Evolutionary conservation across 306 rosid species (phyloP).

Genomic region (Dryas drummondii): DNA sequence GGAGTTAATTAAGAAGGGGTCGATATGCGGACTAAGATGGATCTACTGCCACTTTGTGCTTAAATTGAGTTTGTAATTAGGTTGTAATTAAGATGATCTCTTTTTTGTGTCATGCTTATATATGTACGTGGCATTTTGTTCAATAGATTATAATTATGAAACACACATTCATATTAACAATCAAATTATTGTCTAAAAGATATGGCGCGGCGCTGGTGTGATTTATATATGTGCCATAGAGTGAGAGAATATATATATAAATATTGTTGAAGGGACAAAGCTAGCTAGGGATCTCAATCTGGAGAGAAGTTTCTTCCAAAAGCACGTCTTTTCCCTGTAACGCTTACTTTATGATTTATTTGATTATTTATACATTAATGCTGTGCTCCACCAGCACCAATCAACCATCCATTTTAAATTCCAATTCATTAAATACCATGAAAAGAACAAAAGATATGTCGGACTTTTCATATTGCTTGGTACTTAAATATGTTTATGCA

Average conservation of each 20-base stretch:
- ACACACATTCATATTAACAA: not conserved
- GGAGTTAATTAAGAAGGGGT: not conserved
- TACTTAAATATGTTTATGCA: not conserved
- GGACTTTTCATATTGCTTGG: not conserved
- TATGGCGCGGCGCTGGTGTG: not conserved
- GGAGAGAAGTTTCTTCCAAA: slow-evolving; percentile 16
- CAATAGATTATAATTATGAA: too few relatives aligned
- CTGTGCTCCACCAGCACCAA: not conserved
- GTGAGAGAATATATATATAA: slow-evolving; percentile 9
- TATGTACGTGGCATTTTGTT: not conserved
- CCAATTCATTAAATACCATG: not conserved
- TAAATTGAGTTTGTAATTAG: not conserved
- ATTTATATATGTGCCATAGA: not conserved
- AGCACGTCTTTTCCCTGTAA: not conserved
- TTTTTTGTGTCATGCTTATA: not conserved
- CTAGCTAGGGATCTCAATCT: not conserved
- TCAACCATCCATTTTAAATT: not conserved
- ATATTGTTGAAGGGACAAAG: too few relatives aligned
- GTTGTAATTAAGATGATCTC: not conserved
- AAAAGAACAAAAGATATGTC: not conserved
- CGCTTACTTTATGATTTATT: not conserved
- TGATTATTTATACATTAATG: not conserved
- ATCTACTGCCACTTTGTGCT: not conserved
- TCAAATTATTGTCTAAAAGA: not conserved
- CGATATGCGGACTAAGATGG: not conserved